Evolutionary conservation across 2,329 filamentous ascomycete species (phyloP), one percentile per base, ranked within the genome.

Genomic region (Cryphonectria parasitica): DNA sequence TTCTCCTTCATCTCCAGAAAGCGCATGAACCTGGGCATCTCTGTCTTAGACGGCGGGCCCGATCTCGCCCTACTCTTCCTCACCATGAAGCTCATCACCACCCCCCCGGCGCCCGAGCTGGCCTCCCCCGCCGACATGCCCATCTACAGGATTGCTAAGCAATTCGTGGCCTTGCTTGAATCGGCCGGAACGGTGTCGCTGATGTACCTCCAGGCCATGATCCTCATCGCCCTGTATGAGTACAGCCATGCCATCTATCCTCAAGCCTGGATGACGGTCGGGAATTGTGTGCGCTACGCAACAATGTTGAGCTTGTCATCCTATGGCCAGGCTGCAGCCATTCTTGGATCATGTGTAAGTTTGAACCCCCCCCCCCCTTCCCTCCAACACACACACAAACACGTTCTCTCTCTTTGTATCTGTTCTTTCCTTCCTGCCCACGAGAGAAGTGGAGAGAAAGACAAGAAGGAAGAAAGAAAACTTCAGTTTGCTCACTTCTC

Each of bases 231-330:
- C 10, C 75, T 85, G 2, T 86, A 85, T 74, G 84, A 87, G 73
- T 78, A 83, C 69, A 81, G 83, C 0, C 84, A 87, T 72, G 81
- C 79, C 3, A 83, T 87, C 63, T 86, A 86, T 72, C 85, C 85
- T 3, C 82, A 83, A 15, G 83, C 83, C 19, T 87, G 83, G 79
- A 82, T 86, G 76, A 82, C 82, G 1, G 78, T 84, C 7, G 84
- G 82, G 2, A 77, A 78, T 74, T 84, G 82, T 75, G 78, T 82
- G 28, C 77, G 84, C 68, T 84, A 86, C 73, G 80, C 80, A 11
- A 81, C 83, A 58, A 78, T 85, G 15, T 76, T 86, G n/a, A 83
- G 82, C 2, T 74, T 86, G 28, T 82, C 77, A 7, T 76, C 77
- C 11, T 77, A 78, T 36, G 76, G 77, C 61, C 77, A 79, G n/a